These are phyloP conservation scores for Lepraria neglecta DNA, from an alignment of 495 filamentous ascomycete species.

Conservation along the genomic window DNA sequence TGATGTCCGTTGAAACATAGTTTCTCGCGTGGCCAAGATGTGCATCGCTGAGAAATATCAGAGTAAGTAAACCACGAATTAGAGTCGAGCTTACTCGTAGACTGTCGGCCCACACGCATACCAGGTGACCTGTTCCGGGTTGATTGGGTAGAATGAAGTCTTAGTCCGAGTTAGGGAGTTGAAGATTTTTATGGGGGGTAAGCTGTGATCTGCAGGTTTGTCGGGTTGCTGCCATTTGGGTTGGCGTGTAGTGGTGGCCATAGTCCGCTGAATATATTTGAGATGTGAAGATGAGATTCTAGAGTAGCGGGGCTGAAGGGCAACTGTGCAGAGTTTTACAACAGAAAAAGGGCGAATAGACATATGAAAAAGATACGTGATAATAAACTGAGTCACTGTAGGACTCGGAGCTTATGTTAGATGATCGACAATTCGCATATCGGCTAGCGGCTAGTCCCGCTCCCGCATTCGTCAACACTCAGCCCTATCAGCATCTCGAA, in stretches of 20 bases:
- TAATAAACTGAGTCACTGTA: slow-evolving; percentile 2
- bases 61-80: background rate
- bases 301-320: background rate
- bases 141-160: slow-evolving; percentile 68
- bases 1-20: slow-evolving; percentile 91
- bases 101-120: slow-evolving; percentile 91
- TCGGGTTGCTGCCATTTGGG: slow-evolving; percentile 46
- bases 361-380: background rate
- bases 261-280: background rate
- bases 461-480: background rate
- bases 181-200: slow-evolving; percentile 51
- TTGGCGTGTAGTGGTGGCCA: slow-evolving; percentile 41
- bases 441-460: slow-evolving; percentile 10
- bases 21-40: slow-evolving; percentile 86
- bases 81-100: slow-evolving; percentile 39
- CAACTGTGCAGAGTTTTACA: background rate
- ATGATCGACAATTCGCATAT: background rate
- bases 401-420: slow-evolving; percentile 2
- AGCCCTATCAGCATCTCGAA: slow-evolving; percentile 8
- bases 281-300: background rate
- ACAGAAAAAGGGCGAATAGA: background rate
- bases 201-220: slow-evolving; percentile 29
- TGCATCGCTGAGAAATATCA: slow-evolving; percentile 49
- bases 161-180: slow-evolving; percentile 73
- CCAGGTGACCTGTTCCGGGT: slow-evolving; percentile 70